Base-by-base conservation (phyloP, 1,139 yeast genomes). In the Magnusiomyces sp. region DNA sequence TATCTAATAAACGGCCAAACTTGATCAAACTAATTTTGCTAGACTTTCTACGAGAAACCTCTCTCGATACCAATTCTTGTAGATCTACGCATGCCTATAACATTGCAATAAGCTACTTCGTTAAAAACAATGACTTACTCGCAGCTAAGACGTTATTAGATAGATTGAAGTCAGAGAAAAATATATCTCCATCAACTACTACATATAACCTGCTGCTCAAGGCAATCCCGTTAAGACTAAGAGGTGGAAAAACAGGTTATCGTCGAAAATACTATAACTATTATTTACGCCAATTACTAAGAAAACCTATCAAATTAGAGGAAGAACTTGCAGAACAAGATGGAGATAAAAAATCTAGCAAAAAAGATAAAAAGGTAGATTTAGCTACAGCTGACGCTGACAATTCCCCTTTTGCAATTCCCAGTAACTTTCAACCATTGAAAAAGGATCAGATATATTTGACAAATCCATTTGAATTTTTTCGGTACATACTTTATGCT, bases 191-290 rank as follows among this genome's bases (percentile, higher is more conserved):
- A 2, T 69, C 72, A 48, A 64, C 74, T 2, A 69, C 65, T 20
- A 76, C 80, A 0, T 76, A 69, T 58, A 74, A 74, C 54, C 55
- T 70, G 14, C 51, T 74, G 58, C 50, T 74, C 5, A 50, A 59
- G 23, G 51, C 58, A 55, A 43, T 52, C 5, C 52, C 50, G 2
- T 16, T 40, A 3, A 33, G 48, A 9, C 29, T 49, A 16, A 17
- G 40, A 7, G 54, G 52, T 19, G 49, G 52, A 6, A 44, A 40
- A 32, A 34, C 34, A 13, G 51, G 49, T 16, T 52, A 52, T 45
- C 16, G 14, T 36, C 44, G 49, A 13, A 45, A 47, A 36, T 44
- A 43, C 13, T 46, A 34, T 40, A 51, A 49, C 38, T 34, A 40
- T 16, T 48, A 46, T 42, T 45, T 43, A 10, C 38, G 52, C 32